These are phyloP conservation scores for Trifolium subterraneum DNA, from an alignment of 306 rosid species.

Conservation along the genomic window DNA sequence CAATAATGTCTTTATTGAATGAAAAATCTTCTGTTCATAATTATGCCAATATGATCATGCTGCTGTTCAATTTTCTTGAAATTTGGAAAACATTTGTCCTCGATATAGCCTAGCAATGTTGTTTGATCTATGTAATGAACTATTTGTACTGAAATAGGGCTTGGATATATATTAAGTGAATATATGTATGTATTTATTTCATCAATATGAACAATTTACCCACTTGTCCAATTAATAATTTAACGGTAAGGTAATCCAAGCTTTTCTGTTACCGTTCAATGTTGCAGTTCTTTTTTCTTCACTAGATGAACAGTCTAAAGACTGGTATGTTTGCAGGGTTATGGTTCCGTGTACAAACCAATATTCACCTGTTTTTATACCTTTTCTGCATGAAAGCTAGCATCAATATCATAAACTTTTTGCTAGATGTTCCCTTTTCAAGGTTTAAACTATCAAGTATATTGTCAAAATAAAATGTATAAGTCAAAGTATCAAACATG, in stretches of 20 bases:
- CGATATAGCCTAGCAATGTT: background rate
- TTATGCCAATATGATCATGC: constrained; percentile 33
- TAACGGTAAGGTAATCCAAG: background rate
- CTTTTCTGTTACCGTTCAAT: background rate
- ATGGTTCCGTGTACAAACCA: constrained; percentile 8
- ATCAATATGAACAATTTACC: background rate
- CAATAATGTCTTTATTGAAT: constrained; percentile 48
- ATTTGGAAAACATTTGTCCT: background rate
- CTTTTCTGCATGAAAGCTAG: background rate
- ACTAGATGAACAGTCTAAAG: background rate
- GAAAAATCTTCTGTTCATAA: constrained; percentile 33
- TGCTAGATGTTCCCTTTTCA: background rate
- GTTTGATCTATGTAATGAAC: background rate
- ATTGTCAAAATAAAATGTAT: background rate
- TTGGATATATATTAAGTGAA: constrained; percentile 19
- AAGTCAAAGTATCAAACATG: background rate
- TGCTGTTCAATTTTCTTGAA: background rate
- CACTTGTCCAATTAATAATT: background rate
- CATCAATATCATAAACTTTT: background rate
- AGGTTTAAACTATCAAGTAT: background rate
- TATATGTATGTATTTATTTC: background rate
- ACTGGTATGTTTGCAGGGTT: constrained; percentile 27
- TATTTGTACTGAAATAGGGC: background rate
- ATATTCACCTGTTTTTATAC: constrained; percentile 7
- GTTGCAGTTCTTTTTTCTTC: background rate